A percentile compares a stretch with the other conserved stretches of the same genome.
phyloP scores from a whole-genome alignment of 805 yeast genomes.

The Ascoidea asiatica region DNA sequence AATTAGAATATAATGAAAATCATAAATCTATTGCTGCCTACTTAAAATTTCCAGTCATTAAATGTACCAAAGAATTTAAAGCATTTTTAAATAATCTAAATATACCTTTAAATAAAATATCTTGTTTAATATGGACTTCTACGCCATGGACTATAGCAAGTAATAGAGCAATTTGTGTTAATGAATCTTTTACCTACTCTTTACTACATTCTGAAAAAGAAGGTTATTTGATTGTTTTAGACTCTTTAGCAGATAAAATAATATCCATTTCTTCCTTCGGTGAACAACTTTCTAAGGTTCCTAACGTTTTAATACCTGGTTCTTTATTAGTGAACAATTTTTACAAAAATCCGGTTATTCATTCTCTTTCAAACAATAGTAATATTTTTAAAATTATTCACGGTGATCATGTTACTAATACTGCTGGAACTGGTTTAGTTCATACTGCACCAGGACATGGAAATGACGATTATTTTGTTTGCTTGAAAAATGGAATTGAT shows the following conservation, averaged over 20 bases:
- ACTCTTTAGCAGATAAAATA: conserved; percentile 29
- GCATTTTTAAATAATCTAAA: conserved; percentile 6
- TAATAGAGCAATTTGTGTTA: conserved; percentile 70
- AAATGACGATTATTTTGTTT: conserved; percentile 74
- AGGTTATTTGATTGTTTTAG: conserved; percentile 45
- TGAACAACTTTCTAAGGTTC: conserved; percentile 9
- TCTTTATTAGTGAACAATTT: conserved; percentile 21
- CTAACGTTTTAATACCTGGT: conserved; percentile 25
- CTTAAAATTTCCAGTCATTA: conserved; percentile 47
- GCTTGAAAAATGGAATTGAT: conserved; percentile 36
- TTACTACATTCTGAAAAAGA: conserved; percentile 22
- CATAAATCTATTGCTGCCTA: conserved; percentile 60
- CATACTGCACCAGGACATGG: conserved; percentile 99
- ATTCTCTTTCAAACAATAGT: conserved; percentile 13
- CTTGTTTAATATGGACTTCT: conserved; percentile 81
- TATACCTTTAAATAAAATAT: conserved; percentile 9
- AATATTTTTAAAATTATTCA: conserved; percentile 45
- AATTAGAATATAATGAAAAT: conserved; percentile 67
- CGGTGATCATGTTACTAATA: conserved; percentile 69
- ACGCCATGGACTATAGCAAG: conserved; percentile 97
- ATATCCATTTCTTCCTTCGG: conserved; percentile 9
- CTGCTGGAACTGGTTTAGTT: conserved; percentile 89
- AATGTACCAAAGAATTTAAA: conserved; percentile 13
- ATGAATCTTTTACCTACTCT: conserved; percentile 45
- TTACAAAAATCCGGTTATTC: conserved; percentile 46